Percentiles rank a stretch among this genome's conserved stretches.
Evolutionary conservation across 2,329 filamentous ascomycete species (phyloP).

Genomic region (Apiospora pterosperma): DNA sequence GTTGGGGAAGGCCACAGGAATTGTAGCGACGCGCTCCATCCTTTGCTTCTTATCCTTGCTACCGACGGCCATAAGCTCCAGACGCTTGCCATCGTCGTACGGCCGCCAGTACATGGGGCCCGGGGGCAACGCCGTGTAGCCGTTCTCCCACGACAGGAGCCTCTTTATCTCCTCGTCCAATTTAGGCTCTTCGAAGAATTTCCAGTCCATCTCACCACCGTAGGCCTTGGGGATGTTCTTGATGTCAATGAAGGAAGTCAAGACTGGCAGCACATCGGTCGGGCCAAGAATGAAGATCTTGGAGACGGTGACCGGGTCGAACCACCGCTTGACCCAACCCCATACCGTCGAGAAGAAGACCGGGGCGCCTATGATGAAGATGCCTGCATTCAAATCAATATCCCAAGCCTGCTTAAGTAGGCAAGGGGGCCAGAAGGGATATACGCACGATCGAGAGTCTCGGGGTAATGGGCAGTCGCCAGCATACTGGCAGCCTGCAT

Average conservation of each 20-base stretch:
- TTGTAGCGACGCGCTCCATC: constrained; percentile 46
- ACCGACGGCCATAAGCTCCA: constrained; percentile 54
- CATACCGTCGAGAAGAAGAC: constrained; percentile 89
- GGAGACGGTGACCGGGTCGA: constrained; percentile 87
- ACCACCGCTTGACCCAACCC: constrained; percentile 96
- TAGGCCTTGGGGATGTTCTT: constrained; percentile 86
- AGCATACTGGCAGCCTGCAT: constrained; percentile 90
- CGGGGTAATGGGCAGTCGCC: constrained; percentile 91
- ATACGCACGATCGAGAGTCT: constrained; percentile 83
- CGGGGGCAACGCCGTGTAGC: constrained; percentile 48
- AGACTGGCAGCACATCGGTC: constrained; percentile 70
- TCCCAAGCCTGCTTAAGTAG: neutral
- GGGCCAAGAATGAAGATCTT: constrained; percentile 90
- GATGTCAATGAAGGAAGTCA: constrained; percentile 77
- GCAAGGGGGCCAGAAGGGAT: neutral
- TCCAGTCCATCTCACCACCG: constrained; percentile 80
- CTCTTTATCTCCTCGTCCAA: constrained; percentile 39
- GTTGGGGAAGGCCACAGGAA: constrained; percentile 40
- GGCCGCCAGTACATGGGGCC: constrained; percentile 58
- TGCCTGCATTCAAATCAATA: constrained; percentile 28
- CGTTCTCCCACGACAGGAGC: constrained; percentile 49
- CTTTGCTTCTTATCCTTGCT: constrained; percentile 41
- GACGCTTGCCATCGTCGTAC: constrained; percentile 32
- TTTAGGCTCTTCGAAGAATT: constrained; percentile 73
- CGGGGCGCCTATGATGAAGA: constrained; percentile 80